Percentiles rank a stretch among this genome's conserved stretches.
Conservation (phyloP, 1,139 yeast genomes). For the Taphrina pruni region DNA sequence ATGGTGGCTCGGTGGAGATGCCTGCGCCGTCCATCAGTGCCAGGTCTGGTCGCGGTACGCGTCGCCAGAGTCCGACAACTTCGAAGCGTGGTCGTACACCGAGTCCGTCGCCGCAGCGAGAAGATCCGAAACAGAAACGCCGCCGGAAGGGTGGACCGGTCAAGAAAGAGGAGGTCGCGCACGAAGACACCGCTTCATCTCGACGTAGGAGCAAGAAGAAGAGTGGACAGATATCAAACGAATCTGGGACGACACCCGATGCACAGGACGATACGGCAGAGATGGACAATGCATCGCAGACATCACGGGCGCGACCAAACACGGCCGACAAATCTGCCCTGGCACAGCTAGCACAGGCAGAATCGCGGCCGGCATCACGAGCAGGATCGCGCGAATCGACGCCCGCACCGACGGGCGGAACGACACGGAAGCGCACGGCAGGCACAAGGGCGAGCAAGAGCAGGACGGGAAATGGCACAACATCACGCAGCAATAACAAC, state of each 20-base stretch:
- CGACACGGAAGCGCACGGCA: conserved; percentile 14
- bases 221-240: not conserved
- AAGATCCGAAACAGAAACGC: conserved; percentile 22
- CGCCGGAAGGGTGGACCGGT: conserved; percentile 26
- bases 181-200: not conserved
- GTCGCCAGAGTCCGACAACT: conserved; percentile 20
- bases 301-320: conserved; percentile 3
- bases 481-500: conserved; percentile 5
- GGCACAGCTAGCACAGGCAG: conserved; percentile 5
- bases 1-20: conserved; percentile 5
- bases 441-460: conserved; percentile 11
- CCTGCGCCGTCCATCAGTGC: conserved; percentile 29
- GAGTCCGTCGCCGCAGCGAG: conserved; percentile 25
- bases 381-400: conserved; percentile 19
- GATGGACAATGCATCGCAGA: conserved; percentile 6
- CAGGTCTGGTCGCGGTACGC: conserved; percentile 32
- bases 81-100: conserved; percentile 38
- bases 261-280: not conserved
- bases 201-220: conserved; percentile 11
- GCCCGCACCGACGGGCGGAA: not conserved
- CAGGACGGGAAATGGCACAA: conserved; percentile 12
- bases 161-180: conserved; percentile 21
- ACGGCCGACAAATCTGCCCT: conserved; percentile 6
- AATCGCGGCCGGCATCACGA: conserved; percentile 17
- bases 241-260: not conserved